Percentiles rank a stretch among this genome's conserved stretches.
Evolutionary conservation across 2,329 filamentous ascomycete species (phyloP).

Genomic region (Penicillium aurantiogriseum): DNA sequence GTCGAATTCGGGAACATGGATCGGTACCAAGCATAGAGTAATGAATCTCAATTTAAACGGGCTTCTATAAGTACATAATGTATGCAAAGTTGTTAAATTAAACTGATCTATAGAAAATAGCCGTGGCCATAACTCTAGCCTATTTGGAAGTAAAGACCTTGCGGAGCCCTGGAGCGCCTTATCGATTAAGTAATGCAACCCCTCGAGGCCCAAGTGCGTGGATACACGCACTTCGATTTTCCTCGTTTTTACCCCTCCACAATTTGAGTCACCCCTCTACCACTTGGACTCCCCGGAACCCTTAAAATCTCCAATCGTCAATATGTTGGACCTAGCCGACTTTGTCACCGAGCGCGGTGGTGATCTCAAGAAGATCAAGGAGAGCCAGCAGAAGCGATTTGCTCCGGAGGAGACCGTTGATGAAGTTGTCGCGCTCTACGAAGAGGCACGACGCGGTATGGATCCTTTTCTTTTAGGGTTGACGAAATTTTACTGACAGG

Average conservation of each 20-base stretch:
- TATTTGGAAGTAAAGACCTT: background rate
- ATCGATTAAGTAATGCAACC: slow-evolving; percentile 25
- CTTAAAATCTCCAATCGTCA: slow-evolving; percentile 18
- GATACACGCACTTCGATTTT: slow-evolving; percentile 14
- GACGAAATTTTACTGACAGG: background rate
- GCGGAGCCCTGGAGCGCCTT: background rate
- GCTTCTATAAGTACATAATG: background rate
- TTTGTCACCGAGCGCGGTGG: slow-evolving; percentile 86
- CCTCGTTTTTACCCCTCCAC: slow-evolving; percentile 27
- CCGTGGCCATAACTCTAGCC: background rate
- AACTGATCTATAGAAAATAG: background rate
- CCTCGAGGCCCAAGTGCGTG: slow-evolving; percentile 8
- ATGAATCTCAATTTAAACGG: slow-evolving; percentile 14
- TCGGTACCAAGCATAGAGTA: slow-evolving; percentile 25
- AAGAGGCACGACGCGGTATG: slow-evolving; percentile 76
- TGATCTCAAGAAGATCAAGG: slow-evolving; percentile 85
- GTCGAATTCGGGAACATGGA: slow-evolving; percentile 17
- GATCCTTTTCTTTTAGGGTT: background rate
- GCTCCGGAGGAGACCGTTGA: slow-evolving; percentile 83
- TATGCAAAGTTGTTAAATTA: background rate
- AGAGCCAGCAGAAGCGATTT: slow-evolving; percentile 80
- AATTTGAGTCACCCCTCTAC: slow-evolving; percentile 21
- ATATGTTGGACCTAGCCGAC: slow-evolving; percentile 74
- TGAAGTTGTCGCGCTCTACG: slow-evolving; percentile 81
- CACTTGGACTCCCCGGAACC: slow-evolving; percentile 4